Evolutionary conservation across 306 rosid species (phyloP).

Genomic region (Cicer yamashitae): DNA sequence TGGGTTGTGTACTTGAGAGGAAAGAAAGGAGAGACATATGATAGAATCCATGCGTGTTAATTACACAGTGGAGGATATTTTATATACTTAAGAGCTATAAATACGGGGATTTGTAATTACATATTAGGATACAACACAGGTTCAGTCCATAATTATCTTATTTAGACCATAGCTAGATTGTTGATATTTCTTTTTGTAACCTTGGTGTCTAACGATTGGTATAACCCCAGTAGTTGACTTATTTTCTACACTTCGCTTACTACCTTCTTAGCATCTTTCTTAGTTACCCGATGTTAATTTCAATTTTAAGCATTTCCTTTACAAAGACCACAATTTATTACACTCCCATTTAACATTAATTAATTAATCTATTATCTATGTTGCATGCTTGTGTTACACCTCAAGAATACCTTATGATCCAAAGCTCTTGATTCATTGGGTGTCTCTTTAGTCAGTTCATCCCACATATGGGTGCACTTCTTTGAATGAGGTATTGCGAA

Average conservation of each 20-base stretch:
- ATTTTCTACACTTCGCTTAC: neutral
- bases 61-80: neutral
- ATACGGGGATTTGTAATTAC: neutral
- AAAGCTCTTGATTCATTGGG: neutral
- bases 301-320: neutral
- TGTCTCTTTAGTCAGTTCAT: neutral
- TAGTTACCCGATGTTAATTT: neutral
- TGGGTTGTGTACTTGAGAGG: slow-evolving; percentile 18
- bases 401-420: neutral
- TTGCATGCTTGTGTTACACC: neutral
- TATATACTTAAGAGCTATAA: neutral
- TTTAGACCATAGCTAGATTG: neutral
- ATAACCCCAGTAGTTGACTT: neutral
- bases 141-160: neutral
- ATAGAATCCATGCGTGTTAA: neutral
- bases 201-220: neutral
- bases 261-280: neutral
- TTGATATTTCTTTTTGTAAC: neutral
- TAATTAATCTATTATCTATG: neutral
- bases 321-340: neutral
- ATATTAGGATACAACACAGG: neutral
- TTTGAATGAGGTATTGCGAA: neutral
- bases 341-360: neutral
- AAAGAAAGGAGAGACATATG: neutral
- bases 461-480: neutral